A percentile compares a stretch with the other conserved stretches of the same genome.
phyloP scores from a whole-genome alignment of 2,329 filamentous ascomycete genomes.

The Alternaria incomplexa region DNA sequence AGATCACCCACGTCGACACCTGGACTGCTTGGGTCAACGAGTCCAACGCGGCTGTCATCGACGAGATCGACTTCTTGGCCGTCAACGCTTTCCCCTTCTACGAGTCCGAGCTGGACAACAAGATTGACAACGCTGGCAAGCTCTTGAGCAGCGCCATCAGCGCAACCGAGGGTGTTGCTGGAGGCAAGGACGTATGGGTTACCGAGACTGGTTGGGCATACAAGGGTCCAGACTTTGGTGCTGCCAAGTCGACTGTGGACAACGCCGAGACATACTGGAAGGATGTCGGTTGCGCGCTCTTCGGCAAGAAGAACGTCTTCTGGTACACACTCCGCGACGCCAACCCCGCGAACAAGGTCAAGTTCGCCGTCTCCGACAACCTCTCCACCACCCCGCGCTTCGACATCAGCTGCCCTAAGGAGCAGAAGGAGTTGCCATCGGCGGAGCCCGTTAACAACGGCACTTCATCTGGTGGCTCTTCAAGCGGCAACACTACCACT shows the following conservation, averaged over 20 bases:
- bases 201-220: slow-evolving; percentile 49
- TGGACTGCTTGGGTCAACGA: slow-evolving; percentile 46
- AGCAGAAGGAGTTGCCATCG: slow-evolving; percentile 19
- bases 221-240: slow-evolving; percentile 36
- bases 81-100: slow-evolving; percentile 49
- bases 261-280: slow-evolving; percentile 45
- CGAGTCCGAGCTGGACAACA: slow-evolving; percentile 41
- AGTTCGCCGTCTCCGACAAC: slow-evolving; percentile 64
- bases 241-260: slow-evolving; percentile 34
- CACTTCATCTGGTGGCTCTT: slow-evolving; percentile 16
- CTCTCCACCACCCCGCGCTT: slow-evolving; percentile 60
- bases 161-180: slow-evolving; percentile 38
- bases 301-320: slow-evolving; percentile 42
- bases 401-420: slow-evolving; percentile 58
- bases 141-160: slow-evolving; percentile 37
- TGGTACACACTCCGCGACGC: slow-evolving; percentile 46
- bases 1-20: slow-evolving; percentile 51
- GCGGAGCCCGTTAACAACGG: slow-evolving; percentile 23
- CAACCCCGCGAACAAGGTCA: slow-evolving; percentile 64
- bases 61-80: slow-evolving; percentile 46
- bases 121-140: slow-evolving; percentile 51
- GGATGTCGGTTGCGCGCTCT: slow-evolving; percentile 42
- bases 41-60: slow-evolving; percentile 44
- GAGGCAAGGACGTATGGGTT: slow-evolving; percentile 46
- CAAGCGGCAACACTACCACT: slow-evolving; percentile 15